phyloP scores from a whole-genome alignment of 2,329 filamentous ascomycete genomes.

The Sporothrix humicola region DNA sequence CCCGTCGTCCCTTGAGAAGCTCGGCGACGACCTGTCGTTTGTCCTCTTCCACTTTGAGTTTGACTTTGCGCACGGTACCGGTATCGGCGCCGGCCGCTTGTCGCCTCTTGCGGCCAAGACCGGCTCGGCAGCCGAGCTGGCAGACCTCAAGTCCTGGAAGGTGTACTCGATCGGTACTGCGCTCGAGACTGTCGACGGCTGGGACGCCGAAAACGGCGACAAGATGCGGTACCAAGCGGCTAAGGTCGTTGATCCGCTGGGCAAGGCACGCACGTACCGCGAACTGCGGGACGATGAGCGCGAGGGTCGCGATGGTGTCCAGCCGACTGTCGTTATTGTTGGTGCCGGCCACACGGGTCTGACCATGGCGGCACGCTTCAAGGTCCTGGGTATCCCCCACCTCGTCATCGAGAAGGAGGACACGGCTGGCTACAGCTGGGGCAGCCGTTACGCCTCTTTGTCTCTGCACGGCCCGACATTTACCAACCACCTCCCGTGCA shows the following conservation, averaged over 20 bases:
- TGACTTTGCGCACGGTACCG: background rate
- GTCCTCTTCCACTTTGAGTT: slow-evolving; percentile 7
- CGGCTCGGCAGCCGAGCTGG: background rate
- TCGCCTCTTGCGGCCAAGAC: background rate
- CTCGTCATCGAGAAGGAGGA: slow-evolving; percentile 8
- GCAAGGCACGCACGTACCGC: background rate
- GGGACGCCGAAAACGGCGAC: slow-evolving; percentile 3
- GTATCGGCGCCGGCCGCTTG: background rate
- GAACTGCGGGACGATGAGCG: background rate
- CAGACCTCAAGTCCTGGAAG: background rate
- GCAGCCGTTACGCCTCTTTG: background rate
- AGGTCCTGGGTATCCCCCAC: background rate
- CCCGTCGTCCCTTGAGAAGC: background rate
- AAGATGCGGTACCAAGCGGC: slow-evolving; percentile 3
- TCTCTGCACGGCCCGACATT: background rate
- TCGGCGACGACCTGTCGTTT: background rate
- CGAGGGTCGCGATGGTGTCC: background rate
- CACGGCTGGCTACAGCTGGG: slow-evolving; percentile 4
- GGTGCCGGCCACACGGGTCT: background rate
- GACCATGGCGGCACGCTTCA: background rate
- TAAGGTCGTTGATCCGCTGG: background rate
- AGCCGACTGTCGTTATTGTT: background rate
- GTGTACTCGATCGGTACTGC: background rate
- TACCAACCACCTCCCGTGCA: background rate
- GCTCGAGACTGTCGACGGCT: background rate